phyloP scores from a whole-genome alignment of 2,329 filamentous ascomycete genomes.

The Fusarium devonianum region DNA sequence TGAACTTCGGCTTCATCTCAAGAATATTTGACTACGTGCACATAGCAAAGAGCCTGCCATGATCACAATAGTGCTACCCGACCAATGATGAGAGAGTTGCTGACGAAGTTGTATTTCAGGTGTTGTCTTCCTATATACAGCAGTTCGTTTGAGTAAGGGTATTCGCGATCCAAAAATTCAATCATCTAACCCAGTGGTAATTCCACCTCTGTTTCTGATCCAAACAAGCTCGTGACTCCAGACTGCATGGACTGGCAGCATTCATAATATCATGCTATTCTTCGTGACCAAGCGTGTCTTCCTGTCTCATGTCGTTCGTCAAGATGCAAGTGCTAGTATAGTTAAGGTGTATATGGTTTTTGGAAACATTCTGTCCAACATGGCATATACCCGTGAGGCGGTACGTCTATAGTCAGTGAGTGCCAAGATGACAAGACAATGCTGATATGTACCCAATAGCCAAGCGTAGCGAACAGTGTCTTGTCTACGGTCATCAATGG shows the following conservation, averaged over 20 bases:
- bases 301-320: background rate
- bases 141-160: background rate
- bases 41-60: no score
- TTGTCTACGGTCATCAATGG: background rate
- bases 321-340: background rate
- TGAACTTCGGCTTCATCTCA: no score
- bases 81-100: no score
- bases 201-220: constrained; percentile 10
- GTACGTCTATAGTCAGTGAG: background rate
- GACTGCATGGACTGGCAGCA: background rate
- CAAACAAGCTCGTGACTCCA: constrained; percentile 18
- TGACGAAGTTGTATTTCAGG: background rate
- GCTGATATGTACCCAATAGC: background rate
- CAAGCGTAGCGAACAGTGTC: background rate
- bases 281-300: no score
- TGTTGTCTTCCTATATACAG: constrained; percentile 10
- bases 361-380: background rate
- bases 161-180: constrained; percentile 1
- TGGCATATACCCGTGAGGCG: background rate
- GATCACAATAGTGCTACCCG: background rate
- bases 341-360: background rate
- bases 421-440: background rate
- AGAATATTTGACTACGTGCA: no score
- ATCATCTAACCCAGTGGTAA: constrained; percentile 1
- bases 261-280: constrained; percentile 23